These are phyloP conservation scores for Suhomyces coccinellae DNA, from an alignment of 1,139 yeast species.

Conservation along the genomic window DNA sequence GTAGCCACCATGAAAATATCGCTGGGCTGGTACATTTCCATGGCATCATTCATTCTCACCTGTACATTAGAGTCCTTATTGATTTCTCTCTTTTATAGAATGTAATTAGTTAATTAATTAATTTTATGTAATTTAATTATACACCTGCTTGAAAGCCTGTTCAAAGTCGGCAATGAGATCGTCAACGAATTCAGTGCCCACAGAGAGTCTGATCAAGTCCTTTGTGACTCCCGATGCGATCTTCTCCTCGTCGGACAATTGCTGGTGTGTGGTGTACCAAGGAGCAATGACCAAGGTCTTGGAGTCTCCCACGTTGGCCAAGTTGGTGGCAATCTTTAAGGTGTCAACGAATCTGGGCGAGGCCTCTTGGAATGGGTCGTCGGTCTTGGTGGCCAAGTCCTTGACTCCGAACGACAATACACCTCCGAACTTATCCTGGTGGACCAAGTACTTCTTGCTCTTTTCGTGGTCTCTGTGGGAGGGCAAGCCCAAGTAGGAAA, in stretches of 20 bases:
- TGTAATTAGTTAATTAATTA: background rate
- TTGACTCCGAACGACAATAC: slow-evolving; percentile 88
- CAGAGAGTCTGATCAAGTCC: slow-evolving; percentile 84
- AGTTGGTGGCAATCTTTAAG: slow-evolving; percentile 80
- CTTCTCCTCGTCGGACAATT: slow-evolving; percentile 80
- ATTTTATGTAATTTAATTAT: slow-evolving; percentile 11
- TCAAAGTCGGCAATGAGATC: slow-evolving; percentile 87
- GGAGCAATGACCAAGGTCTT: slow-evolving; percentile 96
- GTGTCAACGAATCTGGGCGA: slow-evolving; percentile 82
- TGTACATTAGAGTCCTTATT: slow-evolving; percentile 1
- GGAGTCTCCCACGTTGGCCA: slow-evolving; percentile 96
- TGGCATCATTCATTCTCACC: slow-evolving; percentile 2
- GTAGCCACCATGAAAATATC: slow-evolving; percentile 2
- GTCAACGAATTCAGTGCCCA: slow-evolving; percentile 87
- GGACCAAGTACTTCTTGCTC: slow-evolving; percentile 74
- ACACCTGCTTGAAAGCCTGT: slow-evolving; percentile 67
- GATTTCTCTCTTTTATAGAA: slow-evolving; percentile 5
- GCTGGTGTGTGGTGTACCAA: slow-evolving; percentile 93
- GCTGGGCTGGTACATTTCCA: slow-evolving; percentile 7
- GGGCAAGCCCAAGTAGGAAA: slow-evolving; percentile 86
- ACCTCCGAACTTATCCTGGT: slow-evolving; percentile 75
- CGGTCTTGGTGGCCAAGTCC: slow-evolving; percentile 48
- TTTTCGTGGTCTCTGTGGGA: slow-evolving; percentile 79
- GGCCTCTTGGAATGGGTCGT: slow-evolving; percentile 64
- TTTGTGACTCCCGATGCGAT: slow-evolving; percentile 78